Conservation (phyloP, 805 yeast species). For the Kregervanrija fluxuum region DNA sequence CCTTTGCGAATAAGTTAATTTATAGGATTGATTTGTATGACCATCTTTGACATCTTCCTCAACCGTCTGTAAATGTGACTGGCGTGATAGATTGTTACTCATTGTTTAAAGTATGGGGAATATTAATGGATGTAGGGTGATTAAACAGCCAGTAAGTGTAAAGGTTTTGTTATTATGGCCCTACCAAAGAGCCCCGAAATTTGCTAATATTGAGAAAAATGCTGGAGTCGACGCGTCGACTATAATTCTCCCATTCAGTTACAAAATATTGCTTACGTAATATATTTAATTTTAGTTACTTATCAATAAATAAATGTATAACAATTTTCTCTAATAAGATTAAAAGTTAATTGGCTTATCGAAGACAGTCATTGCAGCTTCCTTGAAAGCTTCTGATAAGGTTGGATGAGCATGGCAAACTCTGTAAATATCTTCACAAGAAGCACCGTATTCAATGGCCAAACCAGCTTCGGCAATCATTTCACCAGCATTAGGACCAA, state of each 20-base stretch:
- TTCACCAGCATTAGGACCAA: slow-evolving; percentile 99
- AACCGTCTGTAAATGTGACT: slow-evolving; percentile 17
- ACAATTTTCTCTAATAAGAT: slow-evolving; percentile 2
- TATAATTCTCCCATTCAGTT: not conserved
- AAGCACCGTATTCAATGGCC: slow-evolving; percentile 98
- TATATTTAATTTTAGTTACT: no score
- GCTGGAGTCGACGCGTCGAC: not conserved
- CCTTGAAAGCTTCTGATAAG: slow-evolving; percentile 94
- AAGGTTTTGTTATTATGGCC: not conserved
- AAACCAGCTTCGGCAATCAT: slow-evolving; percentile 98
- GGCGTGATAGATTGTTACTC: not conserved
- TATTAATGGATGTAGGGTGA: no score
- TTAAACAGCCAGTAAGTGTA: no score
- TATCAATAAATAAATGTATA: no score
- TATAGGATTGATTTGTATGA: slow-evolving; percentile 52
- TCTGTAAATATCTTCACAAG: slow-evolving; percentile 95
- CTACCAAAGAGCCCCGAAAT: not conserved
- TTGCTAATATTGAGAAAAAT: not conserved
- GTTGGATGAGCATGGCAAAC: slow-evolving; percentile 99
- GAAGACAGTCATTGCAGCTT: slow-evolving; percentile 90
- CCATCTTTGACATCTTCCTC: slow-evolving; percentile 69
- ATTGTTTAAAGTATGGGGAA: not conserved
- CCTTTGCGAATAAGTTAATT: slow-evolving; percentile 70
- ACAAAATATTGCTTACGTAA: no score
- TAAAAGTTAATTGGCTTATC: slow-evolving; percentile 87